A percentile compares a stretch with the other conserved stretches of the same genome.
Conservation (phyloP, 352 stramenopile species). For the Ophiocytium majus region DNA sequence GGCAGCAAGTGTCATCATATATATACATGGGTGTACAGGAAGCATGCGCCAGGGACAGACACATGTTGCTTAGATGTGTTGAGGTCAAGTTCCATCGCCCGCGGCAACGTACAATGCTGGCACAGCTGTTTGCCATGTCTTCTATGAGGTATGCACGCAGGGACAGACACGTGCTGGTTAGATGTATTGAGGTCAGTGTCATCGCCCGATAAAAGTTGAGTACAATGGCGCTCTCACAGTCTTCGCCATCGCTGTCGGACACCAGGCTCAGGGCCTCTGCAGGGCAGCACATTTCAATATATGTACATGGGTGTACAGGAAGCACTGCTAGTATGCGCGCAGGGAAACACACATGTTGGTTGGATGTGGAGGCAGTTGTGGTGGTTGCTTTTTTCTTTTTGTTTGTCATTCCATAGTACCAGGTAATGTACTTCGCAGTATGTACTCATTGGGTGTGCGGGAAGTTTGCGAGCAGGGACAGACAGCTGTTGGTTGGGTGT, state of each 20-base stretch:
- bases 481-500: too few relatives aligned
- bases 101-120: too few relatives aligned
- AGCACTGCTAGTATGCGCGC: too few relatives aligned
- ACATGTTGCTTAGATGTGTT: not conserved
- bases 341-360: not conserved
- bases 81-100: not conserved
- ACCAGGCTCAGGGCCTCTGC: not conserved
- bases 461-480: too few relatives aligned
- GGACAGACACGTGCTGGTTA: not conserved
- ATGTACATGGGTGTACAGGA: too few relatives aligned
- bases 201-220: not conserved
- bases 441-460: too few relatives aligned
- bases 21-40: too few relatives aligned
- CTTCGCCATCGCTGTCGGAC: not conserved
- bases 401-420: not conserved
- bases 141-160: too few relatives aligned
- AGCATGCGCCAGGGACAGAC: too few relatives aligned
- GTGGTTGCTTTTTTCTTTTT: not conserved
- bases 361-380: not conserved
- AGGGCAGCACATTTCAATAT: not conserved
- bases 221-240: not conserved
- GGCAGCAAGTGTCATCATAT: too few relatives aligned
- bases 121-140: too few relatives aligned
- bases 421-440: not conserved
- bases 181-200: not conserved